Base-by-base conservation (phyloP, 1,139 yeast species). In the Candida labiduridarum region DNA sequence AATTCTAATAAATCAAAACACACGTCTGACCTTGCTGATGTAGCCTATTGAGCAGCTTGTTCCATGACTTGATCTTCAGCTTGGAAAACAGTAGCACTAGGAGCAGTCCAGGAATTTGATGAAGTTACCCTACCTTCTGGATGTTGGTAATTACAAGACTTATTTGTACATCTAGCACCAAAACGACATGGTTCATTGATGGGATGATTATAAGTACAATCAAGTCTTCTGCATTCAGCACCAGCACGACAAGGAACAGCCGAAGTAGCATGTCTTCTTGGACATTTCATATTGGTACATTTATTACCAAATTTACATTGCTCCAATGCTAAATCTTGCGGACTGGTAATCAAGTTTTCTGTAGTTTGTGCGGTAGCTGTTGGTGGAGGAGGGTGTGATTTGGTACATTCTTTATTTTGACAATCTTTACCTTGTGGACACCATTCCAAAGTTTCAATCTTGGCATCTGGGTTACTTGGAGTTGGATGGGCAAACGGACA, bases 401-500 rank as follows among this genome's bases (percentile, higher is more conserved):
- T 85, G 47, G 74, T 73, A 70, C 97, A 90, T 16, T 62, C 60
- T 1, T 77, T 64, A 64, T 89, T 82, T 41, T 69, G 61, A 71
- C 97, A 90, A 30, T 70, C 68, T 56, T 85, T 79, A 54, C 89
- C 90, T 45, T 76, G 82, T 27, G 84, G 73, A 72, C 97, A 90
- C 96, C 96, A 89, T 56, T 84, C 85, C 50, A 83, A 72, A 18
- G 79, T 78, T 22, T 80, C 73, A 36, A 90, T 89, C 59, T 84
- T 83, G 12, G 91, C 90, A 52, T 80, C 82, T 52, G 79, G 82
- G 66, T 87, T 89, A 14, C 90, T 88, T 1, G 96, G 95, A 1
- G 96, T 89, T 45, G 97, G 96, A 63, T 90, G 97, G 29, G 92
- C 96, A 72, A 85, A 89, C 25, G 91, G 90, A 72, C 97, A 90